Conservation (phyloP, 495 filamentous ascomycete species). For the Penicillium egyptiacum region DNA sequence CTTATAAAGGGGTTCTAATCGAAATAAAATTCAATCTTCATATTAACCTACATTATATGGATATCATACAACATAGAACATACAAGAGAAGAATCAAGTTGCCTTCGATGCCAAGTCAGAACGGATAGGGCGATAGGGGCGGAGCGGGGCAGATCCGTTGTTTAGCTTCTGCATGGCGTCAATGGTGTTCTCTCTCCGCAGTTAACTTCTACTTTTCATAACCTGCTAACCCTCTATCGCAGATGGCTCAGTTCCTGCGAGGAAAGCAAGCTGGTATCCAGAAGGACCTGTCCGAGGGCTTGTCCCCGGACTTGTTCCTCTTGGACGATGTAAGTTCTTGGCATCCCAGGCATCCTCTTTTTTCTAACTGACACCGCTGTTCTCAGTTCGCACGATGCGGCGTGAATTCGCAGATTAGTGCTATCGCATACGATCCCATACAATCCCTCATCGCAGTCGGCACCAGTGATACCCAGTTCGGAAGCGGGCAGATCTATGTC, state of each 20-base stretch:
- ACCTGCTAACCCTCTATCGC: constrained; percentile 7
- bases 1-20: not conserved
- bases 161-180: constrained; percentile 35
- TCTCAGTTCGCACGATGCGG: constrained; percentile 74
- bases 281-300: constrained; percentile 80
- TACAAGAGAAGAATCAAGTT: not conserved
- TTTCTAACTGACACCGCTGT: constrained; percentile 24
- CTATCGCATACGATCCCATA: constrained; percentile 84
- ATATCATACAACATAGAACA: not conserved
- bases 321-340: constrained; percentile 69
- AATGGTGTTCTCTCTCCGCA: constrained; percentile 21
- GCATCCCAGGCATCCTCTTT: constrained; percentile 32
- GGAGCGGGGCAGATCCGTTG: constrained; percentile 32
- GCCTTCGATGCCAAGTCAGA: not conserved
- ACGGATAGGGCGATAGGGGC: constrained; percentile 14
- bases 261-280: constrained; percentile 92
- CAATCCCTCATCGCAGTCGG: constrained; percentile 94
- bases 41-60: no score
- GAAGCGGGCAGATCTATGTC: constrained; percentile 81
- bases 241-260: constrained; percentile 82
- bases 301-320: constrained; percentile 70
- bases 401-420: constrained; percentile 81
- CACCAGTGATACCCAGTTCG: constrained; percentile 76
- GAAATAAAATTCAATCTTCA: not conserved
- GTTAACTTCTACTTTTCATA: constrained; percentile 15